Percentiles rank a stretch among this genome's conserved stretches.
phyloP scores from a whole-genome alignment of 441 rosid genomes.

The Arabidopsis lyrata region DNA sequence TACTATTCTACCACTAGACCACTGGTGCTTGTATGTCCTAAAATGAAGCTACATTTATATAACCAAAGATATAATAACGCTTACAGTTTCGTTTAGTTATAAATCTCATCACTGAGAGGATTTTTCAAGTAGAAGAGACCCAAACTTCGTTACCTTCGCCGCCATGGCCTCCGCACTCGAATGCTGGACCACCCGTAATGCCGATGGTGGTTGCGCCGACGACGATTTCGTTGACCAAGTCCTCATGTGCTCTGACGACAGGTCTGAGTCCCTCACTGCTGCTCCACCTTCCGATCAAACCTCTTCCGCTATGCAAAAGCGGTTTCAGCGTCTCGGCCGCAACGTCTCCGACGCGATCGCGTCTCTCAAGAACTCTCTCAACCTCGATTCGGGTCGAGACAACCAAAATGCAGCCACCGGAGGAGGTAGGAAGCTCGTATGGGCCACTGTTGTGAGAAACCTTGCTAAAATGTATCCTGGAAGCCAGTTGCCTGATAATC shows the following conservation, averaged over 20 bases:
- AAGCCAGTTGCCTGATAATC: conserved; percentile 93
- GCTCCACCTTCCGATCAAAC: conserved; percentile 49
- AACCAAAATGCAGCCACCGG: conserved; percentile 50
- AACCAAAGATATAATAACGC: neutral
- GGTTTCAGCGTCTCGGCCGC: conserved; percentile 77
- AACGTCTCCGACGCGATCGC: conserved; percentile 94
- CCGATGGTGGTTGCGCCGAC: conserved; percentile 52
- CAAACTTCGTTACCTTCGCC: conserved; percentile 39
- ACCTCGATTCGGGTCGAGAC: conserved; percentile 68
- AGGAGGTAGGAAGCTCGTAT: conserved; percentile 67
- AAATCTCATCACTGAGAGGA: neutral
- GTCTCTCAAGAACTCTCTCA: conserved; percentile 85
- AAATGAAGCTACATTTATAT: neutral
- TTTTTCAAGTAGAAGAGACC: conserved; percentile 18
- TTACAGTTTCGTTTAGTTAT: neutral
- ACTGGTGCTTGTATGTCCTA: no score
- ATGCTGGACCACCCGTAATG: conserved; percentile 86
- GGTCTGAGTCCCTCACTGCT: conserved; percentile 65
- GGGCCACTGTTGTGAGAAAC: conserved; percentile 89
- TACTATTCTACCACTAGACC: no score
- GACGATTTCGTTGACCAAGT: conserved; percentile 92
- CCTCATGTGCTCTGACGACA: conserved; percentile 74
- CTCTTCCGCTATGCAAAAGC: conserved; percentile 73
- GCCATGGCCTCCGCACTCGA: conserved; percentile 87
- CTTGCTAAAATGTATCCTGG: conserved; percentile 91